Evolutionary conservation across 768 basidiomycete species (phyloP), one percentile per base, ranked within the genome.

Genomic region (Amanita pallidorosea): DNA sequence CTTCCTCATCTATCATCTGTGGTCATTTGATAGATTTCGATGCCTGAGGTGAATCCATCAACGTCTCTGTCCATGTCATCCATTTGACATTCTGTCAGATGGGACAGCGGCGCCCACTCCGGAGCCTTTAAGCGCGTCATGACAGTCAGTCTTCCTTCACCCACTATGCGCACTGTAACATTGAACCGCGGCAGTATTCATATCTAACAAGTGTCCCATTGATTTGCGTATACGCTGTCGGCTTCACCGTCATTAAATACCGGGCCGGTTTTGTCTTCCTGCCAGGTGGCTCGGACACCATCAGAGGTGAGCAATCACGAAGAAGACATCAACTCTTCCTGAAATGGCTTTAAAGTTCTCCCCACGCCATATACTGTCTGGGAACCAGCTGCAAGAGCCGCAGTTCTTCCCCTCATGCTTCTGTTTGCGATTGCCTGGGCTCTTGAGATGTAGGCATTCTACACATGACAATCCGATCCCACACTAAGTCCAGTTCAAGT

Each of bases 51-150:
- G 53, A 55, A 75, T 60, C 7, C 7, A 27, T 44, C 22, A 47
- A 46, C 11, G 31, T 37, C 27, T 15, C 7, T 33, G 31, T 22
- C 43, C 20, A 17, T 4, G 22, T 15, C 5, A 12, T 22, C 34
- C 0, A 13, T 11, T 11, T 18, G 23, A 25, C 20, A 29, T 51
- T 15, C 12, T 20, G n/a, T 33, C 22, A 87, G 85, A 61, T 88
- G 85, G 84, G 77, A 81, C 58, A 76, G 74, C 25, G 83, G 81
- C 1, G 73, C 75, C 2, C 64, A 78, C 53, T 74, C 80, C 13
- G 85, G 85, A n/a, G 75, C 83, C 3, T 90, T 90, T 68, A 90
- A 88, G 64, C 79, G 89, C 23, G 60, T 90, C 61, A 90, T 91
- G 88, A 90, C 85, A 34, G 87, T 88, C 53, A 50, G 78, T 63